A percentile compares a stretch with the other conserved stretches of the same genome.
phyloP scores from a whole-genome alignment of 2,329 filamentous ascomycete species.

The Pyrenochaeta sp. region DNA sequence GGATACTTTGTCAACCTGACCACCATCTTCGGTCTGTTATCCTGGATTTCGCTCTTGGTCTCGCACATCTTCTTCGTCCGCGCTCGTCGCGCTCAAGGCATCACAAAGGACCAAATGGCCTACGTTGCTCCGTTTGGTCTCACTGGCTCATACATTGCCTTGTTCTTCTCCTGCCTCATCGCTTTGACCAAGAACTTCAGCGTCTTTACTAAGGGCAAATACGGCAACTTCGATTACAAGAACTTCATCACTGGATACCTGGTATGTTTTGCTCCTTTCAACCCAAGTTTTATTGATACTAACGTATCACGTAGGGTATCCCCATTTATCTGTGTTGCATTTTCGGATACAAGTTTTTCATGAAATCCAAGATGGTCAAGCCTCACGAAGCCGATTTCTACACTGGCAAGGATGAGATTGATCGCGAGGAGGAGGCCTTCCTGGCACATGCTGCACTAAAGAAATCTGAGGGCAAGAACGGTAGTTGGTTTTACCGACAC shows the following conservation, averaged over 20 bases:
- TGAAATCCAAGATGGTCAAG: conserved; percentile 51
- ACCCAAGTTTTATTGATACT: not conserved
- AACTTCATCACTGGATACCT: conserved; percentile 77
- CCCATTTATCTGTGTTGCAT: conserved; percentile 74
- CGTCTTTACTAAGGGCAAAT: conserved; percentile 66
- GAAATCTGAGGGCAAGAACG: conserved; percentile 42
- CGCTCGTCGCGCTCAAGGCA: conserved; percentile 55
- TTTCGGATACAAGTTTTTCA: conserved; percentile 58
- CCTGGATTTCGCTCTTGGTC: conserved; percentile 59
- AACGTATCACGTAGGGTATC: conserved; percentile 68
- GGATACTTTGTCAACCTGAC: conserved; percentile 58
- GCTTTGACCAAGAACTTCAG: conserved; percentile 83
- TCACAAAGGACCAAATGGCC: conserved; percentile 52
- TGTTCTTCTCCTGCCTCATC: conserved; percentile 75
- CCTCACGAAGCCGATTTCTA: conserved; percentile 72
- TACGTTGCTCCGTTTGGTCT: conserved; percentile 77
- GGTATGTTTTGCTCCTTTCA: conserved; percentile 14
- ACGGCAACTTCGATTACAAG: conserved; percentile 72
- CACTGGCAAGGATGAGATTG: conserved; percentile 75
- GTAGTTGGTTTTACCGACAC: conserved; percentile 63
- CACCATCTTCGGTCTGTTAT: conserved; percentile 52
- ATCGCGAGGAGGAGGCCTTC: conserved; percentile 75
- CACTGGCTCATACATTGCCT: conserved; percentile 70
- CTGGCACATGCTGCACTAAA: conserved; percentile 61
- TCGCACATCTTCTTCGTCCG: conserved; percentile 59